These are phyloP conservation scores for Eucalyptus pauciflora DNA, from an alignment of 345 rosid genomes.

Conservation along the genomic window DNA sequence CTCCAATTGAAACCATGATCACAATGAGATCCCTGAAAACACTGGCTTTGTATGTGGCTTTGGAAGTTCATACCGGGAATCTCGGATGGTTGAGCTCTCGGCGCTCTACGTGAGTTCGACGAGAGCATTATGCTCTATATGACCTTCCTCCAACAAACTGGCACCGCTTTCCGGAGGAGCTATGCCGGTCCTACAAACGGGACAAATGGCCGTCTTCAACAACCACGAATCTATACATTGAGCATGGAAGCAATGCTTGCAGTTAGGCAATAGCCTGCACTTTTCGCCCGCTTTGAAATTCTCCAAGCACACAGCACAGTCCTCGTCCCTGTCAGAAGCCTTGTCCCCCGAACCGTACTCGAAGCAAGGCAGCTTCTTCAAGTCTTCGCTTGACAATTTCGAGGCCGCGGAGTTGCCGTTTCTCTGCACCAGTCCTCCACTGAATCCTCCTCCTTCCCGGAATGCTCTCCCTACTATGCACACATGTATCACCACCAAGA, in stretches of 20 bases:
- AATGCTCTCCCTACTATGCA: conserved; percentile 25
- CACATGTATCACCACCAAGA: conserved; percentile 23
- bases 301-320: conserved; percentile 40
- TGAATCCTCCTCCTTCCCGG: conserved; percentile 3
- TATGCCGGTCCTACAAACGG: conserved; percentile 19
- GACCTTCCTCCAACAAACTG: not conserved
- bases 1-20: not conserved
- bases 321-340: not conserved
- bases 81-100: not conserved
- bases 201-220: conserved; percentile 25
- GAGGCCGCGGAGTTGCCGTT: not conserved
- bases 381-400: conserved; percentile 9
- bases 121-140: not conserved
- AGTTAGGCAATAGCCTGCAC: conserved; percentile 32
- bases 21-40: not conserved
- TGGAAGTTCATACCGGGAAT: not conserved
- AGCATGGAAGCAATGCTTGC: conserved; percentile 28
- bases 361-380: conserved; percentile 26
- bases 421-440: not conserved
- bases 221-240: conserved; percentile 39
- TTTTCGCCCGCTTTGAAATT: conserved; percentile 17
- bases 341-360: conserved; percentile 11
- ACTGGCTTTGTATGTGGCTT: not conserved
- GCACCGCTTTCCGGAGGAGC: not conserved
- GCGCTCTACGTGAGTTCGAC: not conserved